A percentile compares a stretch with the other conserved stretches of the same genome.
These are phyloP conservation scores for Psilocybe cubensis DNA, from an alignment of 768 basidiomycete genomes.

Conservation along the genomic window DNA sequence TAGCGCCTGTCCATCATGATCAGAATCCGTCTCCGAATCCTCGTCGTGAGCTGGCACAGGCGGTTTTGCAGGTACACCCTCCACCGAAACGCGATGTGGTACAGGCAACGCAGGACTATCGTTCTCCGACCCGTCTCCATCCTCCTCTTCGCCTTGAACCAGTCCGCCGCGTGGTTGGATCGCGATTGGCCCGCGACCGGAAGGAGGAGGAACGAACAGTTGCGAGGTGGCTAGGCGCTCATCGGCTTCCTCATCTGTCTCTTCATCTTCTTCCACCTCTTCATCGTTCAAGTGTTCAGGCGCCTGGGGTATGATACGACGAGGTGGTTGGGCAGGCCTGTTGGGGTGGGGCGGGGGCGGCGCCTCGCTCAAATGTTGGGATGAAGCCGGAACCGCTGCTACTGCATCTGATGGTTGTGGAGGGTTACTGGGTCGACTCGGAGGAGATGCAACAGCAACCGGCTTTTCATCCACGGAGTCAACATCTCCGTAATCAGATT, in stretches of 20 bases:
- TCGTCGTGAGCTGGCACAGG: conserved; percentile 14
- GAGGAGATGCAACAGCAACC: background rate
- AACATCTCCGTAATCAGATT: conserved; percentile 14
- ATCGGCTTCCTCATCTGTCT: conserved; percentile 26
- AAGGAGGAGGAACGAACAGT: conserved; percentile 32
- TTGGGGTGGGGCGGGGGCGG: conserved; percentile 12
- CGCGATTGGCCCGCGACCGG: conserved; percentile 8
- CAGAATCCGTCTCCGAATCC: conserved; percentile 34
- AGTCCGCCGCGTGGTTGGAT: conserved; percentile 7
- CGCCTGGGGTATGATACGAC: conserved; percentile 30
- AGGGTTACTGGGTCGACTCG: background rate
- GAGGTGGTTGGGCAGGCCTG: conserved; percentile 25
- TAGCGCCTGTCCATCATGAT: conserved; percentile 34
- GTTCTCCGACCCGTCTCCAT: conserved; percentile 28
- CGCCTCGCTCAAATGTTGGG: background rate
- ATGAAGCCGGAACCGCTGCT: background rate
- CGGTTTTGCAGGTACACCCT: conserved; percentile 18
- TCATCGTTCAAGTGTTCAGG: conserved; percentile 22
- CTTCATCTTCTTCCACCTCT: conserved; percentile 18
- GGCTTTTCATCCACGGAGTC: background rate
- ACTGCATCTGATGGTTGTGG: background rate
- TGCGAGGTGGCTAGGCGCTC: conserved; percentile 26
- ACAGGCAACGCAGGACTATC: conserved; percentile 28
- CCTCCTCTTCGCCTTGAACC: conserved; percentile 20
- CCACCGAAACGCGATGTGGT: conserved; percentile 24